Conservation (phyloP, 495 filamentous ascomycete species). For the Chaetomidium leptoderma region DNA sequence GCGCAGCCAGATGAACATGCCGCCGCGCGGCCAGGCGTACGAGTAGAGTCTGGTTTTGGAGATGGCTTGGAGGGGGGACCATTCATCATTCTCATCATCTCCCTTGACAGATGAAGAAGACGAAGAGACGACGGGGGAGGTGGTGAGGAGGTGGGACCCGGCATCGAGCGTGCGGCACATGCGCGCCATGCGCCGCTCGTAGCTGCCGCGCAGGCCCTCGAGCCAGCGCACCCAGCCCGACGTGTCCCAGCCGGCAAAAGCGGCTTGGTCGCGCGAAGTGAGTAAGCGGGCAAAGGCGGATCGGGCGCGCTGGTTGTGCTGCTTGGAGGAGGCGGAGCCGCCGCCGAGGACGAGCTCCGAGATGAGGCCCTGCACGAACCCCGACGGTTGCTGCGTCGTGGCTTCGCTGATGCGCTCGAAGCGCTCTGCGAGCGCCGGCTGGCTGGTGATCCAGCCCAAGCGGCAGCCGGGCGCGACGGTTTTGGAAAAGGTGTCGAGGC, state of each 20-base stretch:
- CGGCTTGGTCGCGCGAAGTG: constrained; percentile 21
- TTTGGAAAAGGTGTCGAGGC: constrained; percentile 79
- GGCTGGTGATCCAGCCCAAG: constrained; percentile 78
- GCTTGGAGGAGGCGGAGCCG: constrained; percentile 35
- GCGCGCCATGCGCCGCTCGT: constrained; percentile 73
- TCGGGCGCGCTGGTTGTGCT: constrained; percentile 32
- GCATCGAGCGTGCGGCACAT: constrained; percentile 71
- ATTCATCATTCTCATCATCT: constrained; percentile 45
- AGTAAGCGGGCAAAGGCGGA: constrained; percentile 27
- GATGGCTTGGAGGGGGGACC: constrained; percentile 46
- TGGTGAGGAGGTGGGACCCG: constrained; percentile 55
- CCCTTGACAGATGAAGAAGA: too few species aligned
- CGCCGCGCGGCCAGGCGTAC: constrained; percentile 76
- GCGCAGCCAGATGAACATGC: constrained; percentile 88
- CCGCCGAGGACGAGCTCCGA: constrained; percentile 71
- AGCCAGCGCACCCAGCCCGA: constrained; percentile 90
- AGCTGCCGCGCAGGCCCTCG: constrained; percentile 70
- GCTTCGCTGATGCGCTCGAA: constrained; percentile 63
- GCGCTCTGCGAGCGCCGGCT: constrained; percentile 71
- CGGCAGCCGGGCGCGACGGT: constrained; percentile 77
- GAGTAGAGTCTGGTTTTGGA: constrained; percentile 64
- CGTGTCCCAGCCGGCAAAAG: constrained; percentile 64
- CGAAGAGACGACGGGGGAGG: constrained; percentile 23
- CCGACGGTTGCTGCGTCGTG: constrained; percentile 75
- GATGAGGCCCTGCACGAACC: constrained; percentile 81